These are phyloP conservation scores for Cytospora chrysosperma DNA, from an alignment of 2,329 filamentous ascomycete species.

Conservation along the genomic window DNA sequence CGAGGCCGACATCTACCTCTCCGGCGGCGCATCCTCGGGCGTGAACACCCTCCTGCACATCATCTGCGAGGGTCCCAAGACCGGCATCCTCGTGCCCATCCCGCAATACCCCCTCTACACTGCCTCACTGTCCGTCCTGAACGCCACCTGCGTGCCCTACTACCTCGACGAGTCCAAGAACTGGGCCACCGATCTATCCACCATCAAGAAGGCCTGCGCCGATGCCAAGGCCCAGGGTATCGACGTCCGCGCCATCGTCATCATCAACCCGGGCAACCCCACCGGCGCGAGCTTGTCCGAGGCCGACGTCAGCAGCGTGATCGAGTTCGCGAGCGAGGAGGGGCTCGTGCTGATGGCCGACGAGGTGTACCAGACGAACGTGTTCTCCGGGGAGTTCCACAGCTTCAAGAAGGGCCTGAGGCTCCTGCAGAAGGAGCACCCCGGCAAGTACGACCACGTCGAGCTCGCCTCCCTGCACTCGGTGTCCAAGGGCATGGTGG, in stretches of 20 bases:
- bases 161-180: constrained; percentile 81
- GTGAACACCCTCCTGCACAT: constrained; percentile 92
- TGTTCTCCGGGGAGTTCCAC: constrained; percentile 91
- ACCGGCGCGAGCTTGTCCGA: constrained; percentile 83
- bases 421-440: constrained; percentile 71
- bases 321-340: constrained; percentile 83
- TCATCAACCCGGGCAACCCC: constrained; percentile 98
- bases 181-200: constrained; percentile 85
- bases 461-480: constrained; percentile 93
- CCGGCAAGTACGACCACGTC: constrained; percentile 76
- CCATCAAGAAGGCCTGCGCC: constrained; percentile 70
- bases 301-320: constrained; percentile 77
- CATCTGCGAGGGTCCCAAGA: constrained; percentile 74
- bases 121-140: constrained; percentile 80
- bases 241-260: constrained; percentile 88
- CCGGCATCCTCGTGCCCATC: constrained; percentile 89
- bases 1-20: constrained; percentile 82
- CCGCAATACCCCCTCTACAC: constrained; percentile 98
- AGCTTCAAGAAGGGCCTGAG: constrained; percentile 92
- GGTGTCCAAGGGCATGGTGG: constrained; percentile 97
- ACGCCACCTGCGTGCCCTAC: constrained; percentile 89
- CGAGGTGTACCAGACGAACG: constrained; percentile 99
- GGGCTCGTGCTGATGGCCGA: constrained; percentile 89
- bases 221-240: constrained; percentile 74
- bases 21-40: constrained; percentile 86